These are phyloP conservation scores for Galerina marginata DNA, from an alignment of 768 basidiomycete genomes.

Conservation along the genomic window DNA sequence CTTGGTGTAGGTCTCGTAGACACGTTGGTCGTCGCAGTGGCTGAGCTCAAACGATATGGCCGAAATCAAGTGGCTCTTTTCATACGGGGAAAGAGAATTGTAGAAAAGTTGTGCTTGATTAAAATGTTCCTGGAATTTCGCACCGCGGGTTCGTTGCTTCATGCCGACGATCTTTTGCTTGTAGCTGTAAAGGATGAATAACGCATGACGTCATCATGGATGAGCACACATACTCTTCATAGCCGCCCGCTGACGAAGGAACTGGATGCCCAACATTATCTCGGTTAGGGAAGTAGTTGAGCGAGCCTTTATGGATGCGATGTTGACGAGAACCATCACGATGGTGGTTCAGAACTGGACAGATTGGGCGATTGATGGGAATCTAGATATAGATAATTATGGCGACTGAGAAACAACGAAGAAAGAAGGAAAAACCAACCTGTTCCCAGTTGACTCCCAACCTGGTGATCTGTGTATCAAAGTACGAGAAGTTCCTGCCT, in stretches of 20 bases:
- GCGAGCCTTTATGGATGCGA: constrained; percentile 57
- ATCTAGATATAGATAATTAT: constrained; percentile 43
- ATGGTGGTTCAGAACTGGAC: constrained; percentile 73
- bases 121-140: constrained; percentile 81
- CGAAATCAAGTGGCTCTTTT: constrained; percentile 71
- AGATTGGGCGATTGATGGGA: constrained; percentile 83
- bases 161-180: constrained; percentile 56
- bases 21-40: constrained; percentile 78
- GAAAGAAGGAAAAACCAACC: constrained; percentile 34
- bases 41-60: constrained; percentile 86
- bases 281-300: constrained; percentile 90
- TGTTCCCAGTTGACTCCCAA: constrained; percentile 83
- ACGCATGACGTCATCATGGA: too few species aligned
- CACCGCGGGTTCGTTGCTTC: constrained; percentile 64
- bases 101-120: constrained; percentile 82
- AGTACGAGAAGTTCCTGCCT: constrained; percentile 86
- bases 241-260: constrained; percentile 57
- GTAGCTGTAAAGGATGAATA: constrained; percentile 40
- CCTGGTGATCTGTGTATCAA: constrained; percentile 83
- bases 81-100: constrained; percentile 74
- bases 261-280: constrained; percentile 54
- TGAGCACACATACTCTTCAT: constrained; percentile 49
- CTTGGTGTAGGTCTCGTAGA: constrained; percentile 71
- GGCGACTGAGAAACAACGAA: background rate
- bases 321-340: constrained; percentile 66